Conservation (phyloP, 2,329 filamentous ascomycete genomes). For the Calonectria crousiana region DNA sequence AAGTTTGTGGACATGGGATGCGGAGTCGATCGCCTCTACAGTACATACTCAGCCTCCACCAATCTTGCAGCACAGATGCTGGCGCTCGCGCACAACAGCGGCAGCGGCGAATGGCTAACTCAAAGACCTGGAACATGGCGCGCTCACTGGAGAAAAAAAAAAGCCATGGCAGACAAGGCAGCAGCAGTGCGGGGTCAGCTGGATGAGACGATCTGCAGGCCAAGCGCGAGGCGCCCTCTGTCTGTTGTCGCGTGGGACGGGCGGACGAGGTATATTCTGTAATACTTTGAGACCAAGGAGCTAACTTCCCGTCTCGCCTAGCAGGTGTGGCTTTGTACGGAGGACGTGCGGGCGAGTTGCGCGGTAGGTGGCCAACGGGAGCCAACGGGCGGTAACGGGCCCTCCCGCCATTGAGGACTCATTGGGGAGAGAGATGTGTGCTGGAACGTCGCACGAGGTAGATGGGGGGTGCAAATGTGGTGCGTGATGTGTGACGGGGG, state of each 20-base stretch:
- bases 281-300: background rate
- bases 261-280: background rate
- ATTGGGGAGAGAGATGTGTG: background rate
- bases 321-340: background rate
- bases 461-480: background rate
- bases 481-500: background rate
- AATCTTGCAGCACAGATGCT: background rate
- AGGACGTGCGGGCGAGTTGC: background rate
- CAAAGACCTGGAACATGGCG: background rate
- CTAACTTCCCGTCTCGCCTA: background rate
- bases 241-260: background rate
- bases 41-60: constrained; percentile 9
- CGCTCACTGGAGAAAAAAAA: background rate
- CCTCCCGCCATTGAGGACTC: constrained; percentile 12
- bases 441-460: background rate
- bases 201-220: background rate
- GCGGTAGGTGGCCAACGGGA: constrained; percentile 14
- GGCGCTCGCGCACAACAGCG: constrained; percentile 5
- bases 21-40: background rate
- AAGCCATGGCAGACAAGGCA: constrained; percentile 7
- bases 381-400: constrained; percentile 8
- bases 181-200: constrained; percentile 17
- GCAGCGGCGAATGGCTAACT: background rate
- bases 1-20: background rate
- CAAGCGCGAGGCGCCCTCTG: background rate